Evolutionary conservation across 176 grass and related monocot genomes (phyloP), one percentile per base, ranked within the genome.

Genomic region (Ensete ventricosum): DNA sequence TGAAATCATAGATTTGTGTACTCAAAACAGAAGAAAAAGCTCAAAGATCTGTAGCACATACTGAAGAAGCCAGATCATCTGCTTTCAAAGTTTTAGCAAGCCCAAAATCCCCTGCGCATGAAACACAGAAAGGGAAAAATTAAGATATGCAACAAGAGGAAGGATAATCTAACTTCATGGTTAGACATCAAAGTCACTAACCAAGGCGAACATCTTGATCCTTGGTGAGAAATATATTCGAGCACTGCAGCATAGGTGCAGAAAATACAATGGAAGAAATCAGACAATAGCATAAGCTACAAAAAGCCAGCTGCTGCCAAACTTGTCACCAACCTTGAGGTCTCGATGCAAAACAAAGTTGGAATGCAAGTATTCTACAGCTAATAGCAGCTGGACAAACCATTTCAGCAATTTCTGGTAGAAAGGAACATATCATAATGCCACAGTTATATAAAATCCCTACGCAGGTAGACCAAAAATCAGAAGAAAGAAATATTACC

Each of bases 211-310:
- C 84, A 34, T 99, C 87, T 26, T 99, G 96, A 86, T 95, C 88
- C 84, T 99, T 99, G 21, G 91, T 99, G 14, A 99, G 96, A 84
- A 99, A 99, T 85, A 95, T 99, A 72, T 99, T 99, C 84, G 91
- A 99, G 74, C 96, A 99, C 96, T 99, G 88, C 83, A 79, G 79
- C 68, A 22, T 73, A 82, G 22, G 68, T 79, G 50, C 34, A 69
- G 27, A 43, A 68, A 0, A 69, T 25, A 54, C 52, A 55, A 81
- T 11, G 50, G 64, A 73, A 66, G 53, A 51, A 76, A 48, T 54
- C 62, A 14, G 34, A 24, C 9, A 77, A 24, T 0, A 66, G 29
- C 23, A 65, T 50, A 69, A 75, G 24, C 34, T 11, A 50, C 8
- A 74, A 20, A 84, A 79, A 72, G 25, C 64, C 11, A 64, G 20